Evolutionary conservation across 257 asterid species (phyloP).

Genomic region (Gentiana macrophylla): DNA sequence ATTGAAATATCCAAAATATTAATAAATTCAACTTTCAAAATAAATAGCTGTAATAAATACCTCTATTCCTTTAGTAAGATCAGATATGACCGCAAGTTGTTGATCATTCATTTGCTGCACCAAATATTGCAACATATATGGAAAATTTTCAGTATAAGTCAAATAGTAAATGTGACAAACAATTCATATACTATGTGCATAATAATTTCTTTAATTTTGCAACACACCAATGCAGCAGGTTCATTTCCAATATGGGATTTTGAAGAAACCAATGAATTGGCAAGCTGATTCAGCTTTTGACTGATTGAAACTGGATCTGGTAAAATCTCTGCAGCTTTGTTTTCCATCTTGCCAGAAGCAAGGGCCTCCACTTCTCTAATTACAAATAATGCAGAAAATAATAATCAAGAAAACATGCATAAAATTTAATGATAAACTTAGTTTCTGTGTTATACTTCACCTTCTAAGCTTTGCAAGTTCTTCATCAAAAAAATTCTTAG

Average conservation of each 20-base stretch:
- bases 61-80: slow-evolving; percentile 59
- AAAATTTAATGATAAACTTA: neutral
- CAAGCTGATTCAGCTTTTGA: slow-evolving; percentile 30
- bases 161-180: neutral
- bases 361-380: slow-evolving; percentile 54
- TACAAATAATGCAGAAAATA: slow-evolving; percentile 7
- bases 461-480: slow-evolving; percentile 61
- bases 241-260: slow-evolving; percentile 23
- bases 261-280: slow-evolving; percentile 32
- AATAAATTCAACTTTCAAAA: too few relatives aligned
- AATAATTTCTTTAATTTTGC: neutral
- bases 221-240: slow-evolving; percentile 31
- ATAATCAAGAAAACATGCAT: slow-evolving; percentile 1
- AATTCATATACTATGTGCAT: neutral
- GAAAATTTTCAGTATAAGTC: neutral
- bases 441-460: slow-evolving; percentile 8
- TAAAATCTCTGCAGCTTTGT: slow-evolving; percentile 22
- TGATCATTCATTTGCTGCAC: slow-evolving; percentile 63
- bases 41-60: slow-evolving; percentile 19
- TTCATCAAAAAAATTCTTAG: slow-evolving; percentile 49
- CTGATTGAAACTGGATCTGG: slow-evolving; percentile 23
- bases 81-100: slow-evolving; percentile 46
- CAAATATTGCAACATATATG: slow-evolving; percentile 11
- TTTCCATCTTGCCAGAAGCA: slow-evolving; percentile 27
- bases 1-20: too few relatives aligned